phyloP scores from a whole-genome alignment of 2,329 filamentous ascomycete genomes.

The Cordyceps tenuipes region DNA sequence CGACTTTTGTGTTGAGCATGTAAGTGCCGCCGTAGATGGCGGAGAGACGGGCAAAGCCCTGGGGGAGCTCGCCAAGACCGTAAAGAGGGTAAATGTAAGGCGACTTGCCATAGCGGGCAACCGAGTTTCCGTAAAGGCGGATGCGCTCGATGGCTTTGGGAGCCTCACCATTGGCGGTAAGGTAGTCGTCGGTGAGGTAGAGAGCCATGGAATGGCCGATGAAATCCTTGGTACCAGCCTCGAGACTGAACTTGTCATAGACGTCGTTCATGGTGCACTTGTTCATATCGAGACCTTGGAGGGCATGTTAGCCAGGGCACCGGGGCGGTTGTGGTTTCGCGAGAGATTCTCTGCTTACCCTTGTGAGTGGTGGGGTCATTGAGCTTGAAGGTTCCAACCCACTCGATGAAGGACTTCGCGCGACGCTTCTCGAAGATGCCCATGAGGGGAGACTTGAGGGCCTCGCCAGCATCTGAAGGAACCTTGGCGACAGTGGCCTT shows the following conservation, averaged over 20 bases:
- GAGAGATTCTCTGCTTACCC: conserved; percentile 45
- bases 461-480: conserved; percentile 84
- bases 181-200: conserved; percentile 84
- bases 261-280: conserved; percentile 92
- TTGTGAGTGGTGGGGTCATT: conserved; percentile 82
- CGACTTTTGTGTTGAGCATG: conserved; percentile 94
- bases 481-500: conserved; percentile 96
- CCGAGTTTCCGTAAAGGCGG: conserved; percentile 92
- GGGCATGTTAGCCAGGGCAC: neutral
- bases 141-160: conserved; percentile 87
- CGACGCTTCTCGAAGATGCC: conserved; percentile 95
- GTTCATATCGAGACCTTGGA: conserved; percentile 66
- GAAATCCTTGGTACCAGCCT: conserved; percentile 84
- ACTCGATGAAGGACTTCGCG: conserved; percentile 94
- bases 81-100: conserved; percentile 99
- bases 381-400: conserved; percentile 78
- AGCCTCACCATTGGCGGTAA: conserved; percentile 62
- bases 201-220: conserved; percentile 98
- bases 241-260: conserved; percentile 94
- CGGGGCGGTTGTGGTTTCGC: neutral
- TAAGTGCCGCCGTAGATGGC: conserved; percentile 99
- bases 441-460: conserved; percentile 88
- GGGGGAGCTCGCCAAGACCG: conserved; percentile 91
- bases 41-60: conserved; percentile 93
- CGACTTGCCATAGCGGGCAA: conserved; percentile 94